These are phyloP conservation scores for Actinidia arguta DNA, from an alignment of 179 eudicot genomes.

Conservation along the genomic window DNA sequence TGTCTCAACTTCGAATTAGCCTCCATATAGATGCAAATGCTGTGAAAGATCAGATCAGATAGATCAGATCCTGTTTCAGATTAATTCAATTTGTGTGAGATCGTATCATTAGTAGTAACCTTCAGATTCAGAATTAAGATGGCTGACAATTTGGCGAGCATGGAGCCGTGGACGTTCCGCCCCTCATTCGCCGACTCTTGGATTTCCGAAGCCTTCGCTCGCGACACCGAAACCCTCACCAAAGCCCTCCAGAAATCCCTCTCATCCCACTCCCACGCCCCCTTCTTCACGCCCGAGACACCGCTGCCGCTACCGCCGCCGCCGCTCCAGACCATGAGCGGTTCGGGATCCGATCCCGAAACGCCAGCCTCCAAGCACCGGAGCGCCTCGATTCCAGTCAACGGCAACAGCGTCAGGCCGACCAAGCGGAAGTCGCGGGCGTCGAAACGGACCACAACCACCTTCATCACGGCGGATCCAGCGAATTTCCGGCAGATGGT, in stretches of 20 bases:
- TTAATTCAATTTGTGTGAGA: neutral
- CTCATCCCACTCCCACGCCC: conserved; percentile 15
- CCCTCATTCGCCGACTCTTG: conserved; percentile 52
- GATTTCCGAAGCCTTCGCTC: conserved; percentile 57
- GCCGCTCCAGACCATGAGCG: neutral
- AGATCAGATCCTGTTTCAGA: neutral
- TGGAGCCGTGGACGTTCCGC: conserved; percentile 65
- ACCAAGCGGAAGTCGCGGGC: conserved; percentile 70
- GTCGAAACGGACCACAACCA: conserved; percentile 65
- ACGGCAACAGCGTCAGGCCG: conserved; percentile 31
- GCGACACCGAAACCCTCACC: conserved; percentile 61
- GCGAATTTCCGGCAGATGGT: conserved; percentile 88
- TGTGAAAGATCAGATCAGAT: neutral
- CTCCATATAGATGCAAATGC: too few relatives aligned
- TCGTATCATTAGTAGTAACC: neutral
- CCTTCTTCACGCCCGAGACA: conserved; percentile 3
- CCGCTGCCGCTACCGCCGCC: neutral
- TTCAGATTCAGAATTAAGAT: conserved; percentile 20
- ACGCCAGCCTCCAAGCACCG: conserved; percentile 19
- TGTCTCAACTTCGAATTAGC: too few relatives aligned
- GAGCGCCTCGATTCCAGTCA: neutral
- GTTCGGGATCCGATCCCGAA: conserved; percentile 33
- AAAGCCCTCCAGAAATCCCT: conserved; percentile 47
- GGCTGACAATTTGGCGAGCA: conserved; percentile 44
- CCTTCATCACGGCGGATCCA: conserved; percentile 76